Conservation (phyloP, 768 basidiomycete genomes). For the Fomitopsis serialis region DNA sequence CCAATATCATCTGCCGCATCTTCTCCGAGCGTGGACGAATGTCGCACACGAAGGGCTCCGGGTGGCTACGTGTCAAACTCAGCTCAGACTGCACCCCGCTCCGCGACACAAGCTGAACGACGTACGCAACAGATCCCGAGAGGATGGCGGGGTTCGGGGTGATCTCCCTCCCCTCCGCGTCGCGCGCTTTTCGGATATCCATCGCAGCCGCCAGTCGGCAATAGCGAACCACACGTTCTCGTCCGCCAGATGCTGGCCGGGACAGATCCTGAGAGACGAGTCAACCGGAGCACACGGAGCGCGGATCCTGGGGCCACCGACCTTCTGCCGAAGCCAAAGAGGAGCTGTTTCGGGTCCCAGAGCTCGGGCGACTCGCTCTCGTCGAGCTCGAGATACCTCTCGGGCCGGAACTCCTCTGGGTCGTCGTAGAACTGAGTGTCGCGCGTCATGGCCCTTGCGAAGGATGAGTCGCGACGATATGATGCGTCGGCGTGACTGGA, state of each 20-base stretch:
- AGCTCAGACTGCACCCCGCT: too few relatives aligned
- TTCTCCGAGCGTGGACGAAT: slow-evolving; percentile 36
- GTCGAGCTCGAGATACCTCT: slow-evolving; percentile 13
- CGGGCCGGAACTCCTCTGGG: slow-evolving; percentile 6
- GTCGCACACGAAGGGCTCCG: slow-evolving; percentile 42
- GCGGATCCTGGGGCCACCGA: slow-evolving; percentile 1
- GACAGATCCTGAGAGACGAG: slow-evolving; percentile 34
- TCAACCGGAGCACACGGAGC: not conserved
- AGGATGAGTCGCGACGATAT: not conserved
- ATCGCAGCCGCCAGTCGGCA: slow-evolving; percentile 40
- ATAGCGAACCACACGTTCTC: slow-evolving; percentile 40
- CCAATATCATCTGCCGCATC: slow-evolving; percentile 12
- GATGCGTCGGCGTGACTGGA: not conserved
- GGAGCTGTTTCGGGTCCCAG: slow-evolving; percentile 36
- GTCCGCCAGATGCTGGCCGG: slow-evolving; percentile 49
- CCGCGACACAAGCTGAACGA: too few relatives aligned
- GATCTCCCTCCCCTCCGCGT: slow-evolving; percentile 35
- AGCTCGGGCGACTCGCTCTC: not conserved
- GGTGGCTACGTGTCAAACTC: slow-evolving; percentile 39
- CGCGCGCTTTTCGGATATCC: slow-evolving; percentile 36
- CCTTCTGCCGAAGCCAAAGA: slow-evolving; percentile 53
- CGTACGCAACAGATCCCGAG: slow-evolving; percentile 41
- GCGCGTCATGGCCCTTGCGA: slow-evolving; percentile 5
- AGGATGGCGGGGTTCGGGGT: slow-evolving; percentile 33
- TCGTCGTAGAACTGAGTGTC: slow-evolving; percentile 3